Percentiles rank a stretch among this genome's conserved stretches.
Evolutionary conservation across 2,329 filamentous ascomycete genomes (phyloP).

Genomic region (Cadophora gregata): DNA sequence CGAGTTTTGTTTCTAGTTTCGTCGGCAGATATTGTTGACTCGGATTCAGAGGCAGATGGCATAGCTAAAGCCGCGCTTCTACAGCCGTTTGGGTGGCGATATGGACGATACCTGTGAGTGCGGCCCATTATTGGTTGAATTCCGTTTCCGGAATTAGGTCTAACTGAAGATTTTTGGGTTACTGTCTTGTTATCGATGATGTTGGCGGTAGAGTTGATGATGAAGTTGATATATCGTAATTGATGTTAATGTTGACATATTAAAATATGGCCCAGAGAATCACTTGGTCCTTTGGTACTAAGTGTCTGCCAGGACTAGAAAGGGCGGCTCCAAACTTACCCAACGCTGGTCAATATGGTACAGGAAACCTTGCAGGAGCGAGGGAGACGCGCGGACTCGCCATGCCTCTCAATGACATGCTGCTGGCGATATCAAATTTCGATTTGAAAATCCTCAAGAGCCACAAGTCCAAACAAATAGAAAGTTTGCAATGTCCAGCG

Average conservation of each 20-base stretch:
- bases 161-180: neutral
- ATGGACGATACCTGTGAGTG: neutral
- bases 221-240: neutral
- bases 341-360: neutral
- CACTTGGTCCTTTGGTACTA: neutral
- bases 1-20: neutral
- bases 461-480: neutral
- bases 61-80: neutral
- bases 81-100: neutral
- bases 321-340: neutral
- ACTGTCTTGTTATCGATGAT: neutral
- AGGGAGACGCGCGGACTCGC: neutral
- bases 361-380: neutral
- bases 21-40: too few relatives aligned
- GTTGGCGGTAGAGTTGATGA: too few relatives aligned
- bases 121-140: neutral
- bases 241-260: neutral
- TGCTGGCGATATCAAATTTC: neutral
- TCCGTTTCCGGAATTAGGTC: neutral
- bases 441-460: neutral
- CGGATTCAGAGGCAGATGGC: neutral
- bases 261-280: neutral
- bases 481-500: neutral
- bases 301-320: neutral
- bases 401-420: neutral